phyloP scores from a whole-genome alignment of 768 basidiomycete genomes.

The Suillus tomentosus region DNA sequence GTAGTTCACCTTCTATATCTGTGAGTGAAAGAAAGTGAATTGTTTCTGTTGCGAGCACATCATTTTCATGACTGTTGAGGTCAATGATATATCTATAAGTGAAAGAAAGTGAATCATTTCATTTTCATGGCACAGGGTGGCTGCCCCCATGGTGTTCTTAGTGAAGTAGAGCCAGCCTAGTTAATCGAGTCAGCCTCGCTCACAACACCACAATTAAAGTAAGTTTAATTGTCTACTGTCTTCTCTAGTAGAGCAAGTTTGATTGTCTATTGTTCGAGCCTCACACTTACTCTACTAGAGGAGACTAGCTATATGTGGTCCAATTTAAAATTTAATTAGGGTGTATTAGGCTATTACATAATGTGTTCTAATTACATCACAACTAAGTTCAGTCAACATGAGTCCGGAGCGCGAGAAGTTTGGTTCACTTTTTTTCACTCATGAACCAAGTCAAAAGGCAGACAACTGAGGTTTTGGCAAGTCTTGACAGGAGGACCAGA shows the following conservation, averaged over 20 bases:
- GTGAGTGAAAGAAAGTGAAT: slow-evolving; percentile 3
- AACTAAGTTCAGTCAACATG: not conserved
- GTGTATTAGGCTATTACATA: not conserved
- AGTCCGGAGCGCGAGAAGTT: not conserved
- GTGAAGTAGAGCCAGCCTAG: too few species aligned
- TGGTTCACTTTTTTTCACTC: not conserved
- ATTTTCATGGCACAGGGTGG: too few species aligned
- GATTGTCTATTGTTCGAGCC: not conserved
- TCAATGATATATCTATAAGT: too few species aligned
- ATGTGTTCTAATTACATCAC: not conserved
- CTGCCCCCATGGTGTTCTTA: too few species aligned
- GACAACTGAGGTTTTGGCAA: not conserved
- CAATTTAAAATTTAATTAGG: too few species aligned
- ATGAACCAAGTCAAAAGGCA: not conserved
- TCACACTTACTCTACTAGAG: not conserved
- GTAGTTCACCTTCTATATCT: not conserved
- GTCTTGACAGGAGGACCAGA: not conserved
- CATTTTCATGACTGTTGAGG: too few species aligned
- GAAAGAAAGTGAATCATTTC: too few species aligned
- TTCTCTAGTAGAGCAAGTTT: not conserved
- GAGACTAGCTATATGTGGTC: too few species aligned
- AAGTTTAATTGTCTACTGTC: too few species aligned
- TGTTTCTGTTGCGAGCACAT: too few species aligned
- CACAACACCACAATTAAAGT: too few species aligned
- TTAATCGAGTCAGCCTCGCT: too few species aligned